phyloP scores from a whole-genome alignment of 2,329 filamentous ascomycete genomes.

The Aphanocladium album region DNA sequence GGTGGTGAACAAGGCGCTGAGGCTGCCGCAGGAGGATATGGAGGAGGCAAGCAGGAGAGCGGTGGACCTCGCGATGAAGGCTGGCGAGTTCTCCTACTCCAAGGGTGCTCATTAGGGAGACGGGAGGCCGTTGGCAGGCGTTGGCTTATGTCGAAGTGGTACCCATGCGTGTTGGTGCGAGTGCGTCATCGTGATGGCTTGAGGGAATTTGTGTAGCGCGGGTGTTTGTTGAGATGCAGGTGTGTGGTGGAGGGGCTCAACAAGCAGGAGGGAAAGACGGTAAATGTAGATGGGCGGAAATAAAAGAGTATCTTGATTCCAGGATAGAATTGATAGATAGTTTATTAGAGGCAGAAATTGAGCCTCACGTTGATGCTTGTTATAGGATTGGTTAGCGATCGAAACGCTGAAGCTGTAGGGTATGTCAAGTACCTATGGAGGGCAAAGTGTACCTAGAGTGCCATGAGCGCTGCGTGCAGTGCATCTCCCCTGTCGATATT shows the following conservation, averaged over 20 bases:
- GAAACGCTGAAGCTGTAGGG: too few relatives aligned
- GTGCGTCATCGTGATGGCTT: not conserved
- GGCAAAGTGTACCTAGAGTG: too few relatives aligned
- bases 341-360: too few relatives aligned
- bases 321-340: too few relatives aligned
- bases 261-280: not conserved
- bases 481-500: too few relatives aligned
- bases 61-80: slow-evolving; percentile 33
- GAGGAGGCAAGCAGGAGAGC: slow-evolving; percentile 50
- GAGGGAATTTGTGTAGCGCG: not conserved
- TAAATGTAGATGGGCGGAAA: not conserved
- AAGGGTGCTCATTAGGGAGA: not conserved
- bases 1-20: slow-evolving; percentile 47
- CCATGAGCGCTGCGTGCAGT: too few relatives aligned
- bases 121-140: not conserved
- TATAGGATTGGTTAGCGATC: too few relatives aligned
- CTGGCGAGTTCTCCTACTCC: not conserved
- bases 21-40: slow-evolving; percentile 52
- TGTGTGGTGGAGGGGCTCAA: not conserved
- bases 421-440: too few relatives aligned
- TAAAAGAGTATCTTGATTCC: too few relatives aligned
- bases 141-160: not conserved
- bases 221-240: not conserved
- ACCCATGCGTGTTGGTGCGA: not conserved
- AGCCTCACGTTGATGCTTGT: too few relatives aligned